Base-by-base conservation (phyloP, 331 rosid species). In the Arachis monticola region DNA sequence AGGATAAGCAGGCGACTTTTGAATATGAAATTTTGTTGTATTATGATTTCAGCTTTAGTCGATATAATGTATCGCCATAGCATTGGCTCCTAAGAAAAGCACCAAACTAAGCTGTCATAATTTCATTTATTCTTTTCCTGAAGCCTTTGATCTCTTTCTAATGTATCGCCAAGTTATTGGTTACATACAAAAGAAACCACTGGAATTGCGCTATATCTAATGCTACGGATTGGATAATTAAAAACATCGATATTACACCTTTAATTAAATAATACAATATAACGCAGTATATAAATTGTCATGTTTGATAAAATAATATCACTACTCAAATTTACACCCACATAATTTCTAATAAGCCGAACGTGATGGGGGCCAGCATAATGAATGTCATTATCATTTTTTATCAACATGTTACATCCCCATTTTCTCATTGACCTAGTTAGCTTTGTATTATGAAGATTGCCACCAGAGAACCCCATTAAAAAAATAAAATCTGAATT, bases 51-150 rank as follows among this genome's bases (percentile, higher is more conserved):
- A 22, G 38, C 72, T 53, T 17, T 6, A 38, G 11, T 63, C 51
- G 27, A 6, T 61, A 17, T 55, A 2, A 66, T 47, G 85, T 56
- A 62, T 67, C 80, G 78, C 42, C 35, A 30, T 66, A n/a, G 7
- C 57, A 70, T 75, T 78, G 82, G 86, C 67, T 70, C 71, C 4
- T 38, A 57, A 53, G 13, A 71, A 71, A 67, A 12, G 66, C 60
- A 69, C 58, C 64, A 8, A 65, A 67, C 46, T 72, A 67, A 27
- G n/a, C 17, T 71, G 71, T 81, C 77, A 47, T 53, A 38, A 38
- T 38, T 4, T 5, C 41, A 38, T 17, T 78, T 78, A 40, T 38
- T 62, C 45, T 41, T 40, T 67, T 66, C 31, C 32, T 63, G 47
- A 14, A 61, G 17, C 46, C 27, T 59, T 31, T 60, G 2, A 27